Evolutionary conservation across 2,329 filamentous ascomycete genomes (phyloP).

Genomic region (Periconia sp.): DNA sequence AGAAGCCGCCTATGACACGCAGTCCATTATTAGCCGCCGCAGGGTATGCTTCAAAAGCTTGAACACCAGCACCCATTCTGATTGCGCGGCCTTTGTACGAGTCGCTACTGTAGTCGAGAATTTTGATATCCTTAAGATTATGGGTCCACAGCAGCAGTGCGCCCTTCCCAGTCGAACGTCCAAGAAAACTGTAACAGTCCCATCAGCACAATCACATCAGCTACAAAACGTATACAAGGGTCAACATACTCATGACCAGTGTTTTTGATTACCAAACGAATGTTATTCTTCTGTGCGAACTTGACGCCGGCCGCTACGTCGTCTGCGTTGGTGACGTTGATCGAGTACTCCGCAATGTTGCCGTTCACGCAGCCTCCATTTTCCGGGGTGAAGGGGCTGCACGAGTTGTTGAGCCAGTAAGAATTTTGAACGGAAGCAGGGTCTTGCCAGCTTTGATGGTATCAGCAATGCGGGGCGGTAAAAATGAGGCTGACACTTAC

Average conservation of each 20-base stretch:
- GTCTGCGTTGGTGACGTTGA: constrained; percentile 25
- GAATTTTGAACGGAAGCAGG: constrained; percentile 45
- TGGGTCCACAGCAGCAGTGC: constrained; percentile 5
- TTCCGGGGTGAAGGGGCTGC: constrained; percentile 24
- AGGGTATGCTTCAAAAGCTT: constrained; percentile 2
- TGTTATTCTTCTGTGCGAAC: constrained; percentile 8
- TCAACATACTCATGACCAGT: constrained; percentile 14
- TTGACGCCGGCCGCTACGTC: constrained; percentile 9
- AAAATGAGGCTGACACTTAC: no score
- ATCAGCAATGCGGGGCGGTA: no score
- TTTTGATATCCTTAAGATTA: constrained; percentile 9
- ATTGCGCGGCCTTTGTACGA: constrained; percentile 11
- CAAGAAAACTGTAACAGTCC: constrained; percentile 1
- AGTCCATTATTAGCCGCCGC: neutral
- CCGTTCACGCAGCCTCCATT: constrained; percentile 27
- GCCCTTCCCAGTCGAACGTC: constrained; percentile 2
- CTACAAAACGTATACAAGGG: no score
- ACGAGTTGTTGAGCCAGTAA: constrained; percentile 45
- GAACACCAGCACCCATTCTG: constrained; percentile 15
- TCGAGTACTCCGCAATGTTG: constrained; percentile 18
- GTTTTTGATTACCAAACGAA: constrained; percentile 15
- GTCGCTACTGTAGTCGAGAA: constrained; percentile 3
- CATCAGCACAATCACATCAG: no score
- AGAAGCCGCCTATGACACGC: constrained; percentile 6
- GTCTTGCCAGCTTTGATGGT: no score